Evolutionary conservation across 495 filamentous ascomycete genomes (phyloP).

Genomic region (Aspergillus cristatus): DNA sequence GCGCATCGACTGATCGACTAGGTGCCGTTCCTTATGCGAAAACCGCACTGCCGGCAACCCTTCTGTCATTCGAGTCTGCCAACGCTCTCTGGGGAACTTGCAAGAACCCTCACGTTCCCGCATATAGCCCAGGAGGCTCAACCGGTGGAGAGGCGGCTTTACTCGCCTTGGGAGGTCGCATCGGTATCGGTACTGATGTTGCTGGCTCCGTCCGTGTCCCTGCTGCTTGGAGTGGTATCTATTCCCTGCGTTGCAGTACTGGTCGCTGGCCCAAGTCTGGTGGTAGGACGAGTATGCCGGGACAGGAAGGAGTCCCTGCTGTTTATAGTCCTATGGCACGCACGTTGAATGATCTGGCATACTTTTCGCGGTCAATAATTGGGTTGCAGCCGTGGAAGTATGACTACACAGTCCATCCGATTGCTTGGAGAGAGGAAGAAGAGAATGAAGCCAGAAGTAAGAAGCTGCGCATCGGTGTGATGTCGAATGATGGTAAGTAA

Average conservation of each 20-base stretch:
- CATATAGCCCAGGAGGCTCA: constrained; percentile 85
- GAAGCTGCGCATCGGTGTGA: constrained; percentile 63
- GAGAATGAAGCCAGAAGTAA: constrained; percentile 49
- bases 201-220: constrained; percentile 85
- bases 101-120: constrained; percentile 71
- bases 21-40: constrained; percentile 95
- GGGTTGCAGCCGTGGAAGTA: constrained; percentile 89
- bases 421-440: constrained; percentile 62
- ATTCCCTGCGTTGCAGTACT: constrained; percentile 85
- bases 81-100: constrained; percentile 85
- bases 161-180: constrained; percentile 77
- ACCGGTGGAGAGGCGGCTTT: constrained; percentile 86
- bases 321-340: constrained; percentile 92
- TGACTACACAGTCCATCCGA: constrained; percentile 76
- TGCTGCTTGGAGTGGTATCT: constrained; percentile 87
- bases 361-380: constrained; percentile 73
- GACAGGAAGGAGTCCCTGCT: constrained; percentile 83
- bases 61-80: constrained; percentile 84
- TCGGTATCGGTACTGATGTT: constrained; percentile 91
- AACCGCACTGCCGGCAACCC: constrained; percentile 85
- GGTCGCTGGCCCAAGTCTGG: constrained; percentile 88
- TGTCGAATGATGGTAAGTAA: constrained; percentile 64
- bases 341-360: constrained; percentile 74
- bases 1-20: constrained; percentile 14
- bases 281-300: constrained; percentile 81